These are phyloP conservation scores for Globisporangium perplexum DNA, from an alignment of 352 stramenopile genomes.

Conservation along the genomic window DNA sequence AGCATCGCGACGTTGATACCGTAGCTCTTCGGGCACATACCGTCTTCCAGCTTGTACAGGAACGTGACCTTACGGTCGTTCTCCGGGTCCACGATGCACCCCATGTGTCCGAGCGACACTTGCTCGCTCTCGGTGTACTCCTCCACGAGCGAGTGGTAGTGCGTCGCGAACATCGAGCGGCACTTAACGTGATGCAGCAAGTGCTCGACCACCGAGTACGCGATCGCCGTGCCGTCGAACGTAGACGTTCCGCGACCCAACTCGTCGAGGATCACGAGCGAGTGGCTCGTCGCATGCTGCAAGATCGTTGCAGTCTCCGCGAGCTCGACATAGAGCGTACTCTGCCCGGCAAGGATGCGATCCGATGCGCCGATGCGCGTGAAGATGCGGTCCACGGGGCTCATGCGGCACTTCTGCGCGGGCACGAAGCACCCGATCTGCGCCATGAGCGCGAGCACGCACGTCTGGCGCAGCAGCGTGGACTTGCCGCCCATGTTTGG, in stretches of 20 bases:
- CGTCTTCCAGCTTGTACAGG: constrained; percentile 97
- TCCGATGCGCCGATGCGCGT: constrained; percentile 98
- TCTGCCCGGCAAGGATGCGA: constrained; percentile 96
- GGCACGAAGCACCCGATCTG: constrained; percentile 99
- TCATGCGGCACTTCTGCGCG: constrained; percentile 91
- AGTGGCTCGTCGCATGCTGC: constrained; percentile 92
- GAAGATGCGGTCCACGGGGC: constrained; percentile 98
- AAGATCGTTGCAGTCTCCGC: constrained; percentile 98
- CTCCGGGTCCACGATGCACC: constrained; percentile 69
- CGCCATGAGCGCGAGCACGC: constrained; percentile 96
- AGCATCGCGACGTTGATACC: constrained; percentile 99
- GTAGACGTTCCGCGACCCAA: constrained; percentile 98
- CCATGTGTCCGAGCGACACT: constrained; percentile 78
- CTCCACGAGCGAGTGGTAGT: constrained; percentile 96
- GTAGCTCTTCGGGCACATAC: constrained; percentile 97
- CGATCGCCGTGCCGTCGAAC: constrained; percentile 98
- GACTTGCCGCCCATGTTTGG: constrained; percentile 99
- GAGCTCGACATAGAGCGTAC: constrained; percentile 99
- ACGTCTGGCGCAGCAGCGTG: constrained; percentile 98
- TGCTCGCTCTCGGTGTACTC: constrained; percentile 60
- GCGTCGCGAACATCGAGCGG: constrained; percentile 97
- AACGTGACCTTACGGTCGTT: constrained; percentile 97
- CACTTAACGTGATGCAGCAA: constrained; percentile 85
- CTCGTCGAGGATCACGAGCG: constrained; percentile 98
- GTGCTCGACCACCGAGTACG: constrained; percentile 95